phyloP scores from a whole-genome alignment of 2,329 filamentous ascomycete genomes.

The Orbilia blumenaviensis region DNA sequence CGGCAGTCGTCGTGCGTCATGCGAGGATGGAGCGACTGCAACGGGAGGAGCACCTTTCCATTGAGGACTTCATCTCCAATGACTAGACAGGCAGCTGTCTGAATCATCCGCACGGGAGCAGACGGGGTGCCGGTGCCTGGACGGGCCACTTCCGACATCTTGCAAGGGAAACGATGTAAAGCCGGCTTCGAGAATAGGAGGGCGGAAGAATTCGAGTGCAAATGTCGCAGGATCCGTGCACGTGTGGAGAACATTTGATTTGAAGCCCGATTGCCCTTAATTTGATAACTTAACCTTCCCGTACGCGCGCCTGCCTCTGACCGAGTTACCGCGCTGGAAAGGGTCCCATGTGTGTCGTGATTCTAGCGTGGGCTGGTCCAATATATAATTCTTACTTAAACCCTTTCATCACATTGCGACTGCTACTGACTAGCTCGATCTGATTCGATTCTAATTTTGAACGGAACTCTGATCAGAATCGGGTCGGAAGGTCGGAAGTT shows the following conservation, averaged over 20 bases:
- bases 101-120: conserved; percentile 65
- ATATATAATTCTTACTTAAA: background rate
- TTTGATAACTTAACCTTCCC: background rate
- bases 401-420: too few relatives aligned
- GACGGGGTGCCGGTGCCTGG: background rate
- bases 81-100: conserved; percentile 89
- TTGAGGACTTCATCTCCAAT: conserved; percentile 98
- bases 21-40: background rate
- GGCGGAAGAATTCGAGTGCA: conserved; percentile 50
- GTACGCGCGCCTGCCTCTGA: background rate
- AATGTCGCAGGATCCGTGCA: conserved; percentile 16
- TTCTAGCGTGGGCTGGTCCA: background rate
- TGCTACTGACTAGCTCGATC: too few relatives aligned
- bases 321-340: conserved; percentile 2
- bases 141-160: conserved; percentile 59
- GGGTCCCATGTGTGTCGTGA: conserved; percentile 2
- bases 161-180: conserved; percentile 54
- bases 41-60: conserved; percentile 77
- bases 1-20: background rate
- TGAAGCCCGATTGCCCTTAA: background rate
- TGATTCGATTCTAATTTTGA: background rate
- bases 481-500: background rate
- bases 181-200: conserved; percentile 63
- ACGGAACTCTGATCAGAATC: too few relatives aligned
- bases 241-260: background rate